Evolutionary conservation across 2,329 filamentous ascomycete species (phyloP), one percentile per base, ranked within the genome.

Genomic region (Chaetomium olivaceum): DNA sequence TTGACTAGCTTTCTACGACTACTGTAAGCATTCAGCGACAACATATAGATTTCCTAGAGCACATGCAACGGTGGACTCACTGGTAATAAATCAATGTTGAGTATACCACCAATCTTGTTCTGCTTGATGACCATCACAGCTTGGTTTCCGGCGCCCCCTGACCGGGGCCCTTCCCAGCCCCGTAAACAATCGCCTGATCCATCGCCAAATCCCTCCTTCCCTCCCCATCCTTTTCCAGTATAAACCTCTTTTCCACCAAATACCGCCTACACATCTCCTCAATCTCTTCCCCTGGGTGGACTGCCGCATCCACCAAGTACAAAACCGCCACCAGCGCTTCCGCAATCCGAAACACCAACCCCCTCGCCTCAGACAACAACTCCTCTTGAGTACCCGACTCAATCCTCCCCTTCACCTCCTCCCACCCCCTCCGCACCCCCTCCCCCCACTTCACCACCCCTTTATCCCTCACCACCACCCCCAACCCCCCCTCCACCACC

Each of bases 351-450:
- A 80, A 83, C 3, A 82, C 73, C 1, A 84, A 65, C 4, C 76
- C 74, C 55, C 83, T 77, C 1, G 82, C 83, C 33, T 83, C 78
- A 0, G 77, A 77, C 43, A 85, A 71, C 65, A 87, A 75, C 2
- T 77, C 75, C 1, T 74, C 75, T 58, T 80, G 76, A 0, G 74
- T 64, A 12, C 73, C 75, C 0, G 51, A 62, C 19, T 77, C 77
- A 16, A 85, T 64, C 16, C 75, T 74, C 4, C 61, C 65, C 68
- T 77, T 80, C 58, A 85, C 58, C 1, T 55, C 69, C 9, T 70
- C 70, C 83, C 84, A 86, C 19, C 74, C 70, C 11, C 71, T 69
- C 19, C 73, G 68, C 4, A 76, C 74, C 5, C 67, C 62, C 65
- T 76, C 79, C 59, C 82, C 62, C 1, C 58, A 69, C 21, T 25